Percentiles rank a stretch among this genome's conserved stretches.
Conservation (phyloP, 164 flowering plant genomes). For the Aristolochia californica region DNA sequence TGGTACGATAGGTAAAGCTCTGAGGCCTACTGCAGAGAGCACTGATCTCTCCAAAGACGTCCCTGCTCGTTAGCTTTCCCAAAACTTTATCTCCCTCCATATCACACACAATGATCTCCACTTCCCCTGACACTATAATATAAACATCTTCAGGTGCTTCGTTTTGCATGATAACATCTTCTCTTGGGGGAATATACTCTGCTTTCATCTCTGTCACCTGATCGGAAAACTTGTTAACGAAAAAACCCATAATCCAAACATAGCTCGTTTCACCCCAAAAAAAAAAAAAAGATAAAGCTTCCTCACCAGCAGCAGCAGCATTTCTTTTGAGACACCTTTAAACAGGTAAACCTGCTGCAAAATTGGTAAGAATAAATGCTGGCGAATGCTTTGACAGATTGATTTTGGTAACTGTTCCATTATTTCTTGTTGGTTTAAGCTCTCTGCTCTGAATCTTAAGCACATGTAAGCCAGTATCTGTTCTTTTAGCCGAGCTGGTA, state of each 20-base stretch:
- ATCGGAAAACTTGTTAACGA: background rate
- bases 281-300: background rate
- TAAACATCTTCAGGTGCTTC: constrained; percentile 78
- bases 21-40: constrained; percentile 74
- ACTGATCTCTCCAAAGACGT: constrained; percentile 82
- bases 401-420: constrained; percentile 86
- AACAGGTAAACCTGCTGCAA: constrained; percentile 73
- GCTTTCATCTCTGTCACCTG: constrained; percentile 88
- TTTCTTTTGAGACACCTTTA: constrained; percentile 55
- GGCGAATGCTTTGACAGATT: constrained; percentile 67
- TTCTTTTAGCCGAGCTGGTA: constrained; percentile 63
- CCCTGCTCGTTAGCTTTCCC: constrained; percentile 42
- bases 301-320: constrained; percentile 48
- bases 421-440: constrained; percentile 70
- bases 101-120: constrained; percentile 50
- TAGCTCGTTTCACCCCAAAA: background rate
- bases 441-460: constrained; percentile 80
- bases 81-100: constrained; percentile 41
- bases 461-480: constrained; percentile 91
- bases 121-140: constrained; percentile 75
- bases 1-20: constrained; percentile 55
- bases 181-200: constrained; percentile 84
- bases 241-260: background rate
- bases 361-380: constrained; percentile 66
- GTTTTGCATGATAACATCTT: constrained; percentile 76